Percentiles rank a stretch among this genome's conserved stretches.
Evolutionary conservation across 2,329 filamentous ascomycete species (phyloP).

Genomic region (Podosphaera xanthii): DNA sequence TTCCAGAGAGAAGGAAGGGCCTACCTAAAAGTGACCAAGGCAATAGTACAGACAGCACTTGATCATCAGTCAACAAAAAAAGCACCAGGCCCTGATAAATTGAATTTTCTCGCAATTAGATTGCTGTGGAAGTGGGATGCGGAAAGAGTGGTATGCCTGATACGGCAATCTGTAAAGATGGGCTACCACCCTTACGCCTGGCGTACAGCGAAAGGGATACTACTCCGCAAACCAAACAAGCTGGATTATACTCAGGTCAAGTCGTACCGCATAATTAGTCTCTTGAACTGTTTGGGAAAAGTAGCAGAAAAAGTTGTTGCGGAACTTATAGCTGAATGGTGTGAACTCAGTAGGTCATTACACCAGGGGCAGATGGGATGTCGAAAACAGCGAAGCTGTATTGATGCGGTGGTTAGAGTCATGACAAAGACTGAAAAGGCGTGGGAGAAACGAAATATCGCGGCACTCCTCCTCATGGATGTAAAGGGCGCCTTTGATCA

Average conservation of each 20-base stretch:
- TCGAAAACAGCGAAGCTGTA: neutral
- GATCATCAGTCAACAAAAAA: neutral
- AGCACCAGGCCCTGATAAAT: neutral
- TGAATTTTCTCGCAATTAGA: neutral
- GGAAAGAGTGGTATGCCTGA: neutral
- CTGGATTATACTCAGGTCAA: neutral
- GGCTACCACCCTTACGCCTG: neutral
- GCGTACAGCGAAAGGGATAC: neutral
- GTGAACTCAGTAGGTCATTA: neutral
- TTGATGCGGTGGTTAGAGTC: neutral
- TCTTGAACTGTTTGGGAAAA: neutral
- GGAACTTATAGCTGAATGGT: neutral
- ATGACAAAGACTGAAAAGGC: neutral
- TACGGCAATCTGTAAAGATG: neutral
- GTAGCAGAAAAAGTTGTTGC: neutral
- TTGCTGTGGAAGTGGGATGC: neutral
- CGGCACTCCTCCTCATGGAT: neutral
- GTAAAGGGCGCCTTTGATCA: neutral
- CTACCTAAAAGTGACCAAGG: neutral
- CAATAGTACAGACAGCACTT: neutral
- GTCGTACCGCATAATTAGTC: neutral
- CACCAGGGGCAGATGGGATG: neutral
- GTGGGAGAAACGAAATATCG: neutral
- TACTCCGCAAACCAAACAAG: neutral
- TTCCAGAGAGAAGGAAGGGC: neutral